These are phyloP conservation scores for Solanum pinnatisectum DNA, from an alignment of 257 asterid species.

Conservation along the genomic window DNA sequence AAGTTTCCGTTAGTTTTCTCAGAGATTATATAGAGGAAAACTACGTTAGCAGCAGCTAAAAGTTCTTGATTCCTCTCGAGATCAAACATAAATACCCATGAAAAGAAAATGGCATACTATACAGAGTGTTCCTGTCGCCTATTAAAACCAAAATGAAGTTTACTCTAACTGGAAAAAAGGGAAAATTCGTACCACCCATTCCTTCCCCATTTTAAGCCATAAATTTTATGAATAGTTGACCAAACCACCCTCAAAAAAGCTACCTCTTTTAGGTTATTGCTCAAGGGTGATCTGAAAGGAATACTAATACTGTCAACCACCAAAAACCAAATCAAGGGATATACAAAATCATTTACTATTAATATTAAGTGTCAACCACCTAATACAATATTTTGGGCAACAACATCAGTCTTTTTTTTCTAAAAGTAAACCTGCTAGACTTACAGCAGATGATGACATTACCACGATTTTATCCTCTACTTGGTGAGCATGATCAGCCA, in stretches of 20 bases:
- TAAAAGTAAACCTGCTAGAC: neutral
- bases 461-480: slow-evolving; percentile 40
- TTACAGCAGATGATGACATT: neutral
- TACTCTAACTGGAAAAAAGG: neutral
- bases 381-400: neutral
- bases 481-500: slow-evolving; percentile 25
- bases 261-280: neutral
- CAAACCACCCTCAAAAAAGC: neutral
- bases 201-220: neutral
- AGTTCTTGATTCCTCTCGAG: neutral
- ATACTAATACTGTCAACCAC: neutral
- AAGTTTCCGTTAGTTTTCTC: neutral
- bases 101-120: neutral
- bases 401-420: neutral
- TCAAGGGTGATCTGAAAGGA: neutral
- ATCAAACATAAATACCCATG: neutral
- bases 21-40: neutral
- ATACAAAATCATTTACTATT: neutral
- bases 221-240: neutral
- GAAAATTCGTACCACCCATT: neutral
- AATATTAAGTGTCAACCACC: neutral
- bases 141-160: neutral
- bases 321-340: neutral
- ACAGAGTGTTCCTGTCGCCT: neutral
- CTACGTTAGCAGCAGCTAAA: neutral